A percentile compares a stretch with the other conserved stretches of the same genome.
Conservation (phyloP, 192 early-diverging fungal species). For the Funneliformis mosseae region DNA sequence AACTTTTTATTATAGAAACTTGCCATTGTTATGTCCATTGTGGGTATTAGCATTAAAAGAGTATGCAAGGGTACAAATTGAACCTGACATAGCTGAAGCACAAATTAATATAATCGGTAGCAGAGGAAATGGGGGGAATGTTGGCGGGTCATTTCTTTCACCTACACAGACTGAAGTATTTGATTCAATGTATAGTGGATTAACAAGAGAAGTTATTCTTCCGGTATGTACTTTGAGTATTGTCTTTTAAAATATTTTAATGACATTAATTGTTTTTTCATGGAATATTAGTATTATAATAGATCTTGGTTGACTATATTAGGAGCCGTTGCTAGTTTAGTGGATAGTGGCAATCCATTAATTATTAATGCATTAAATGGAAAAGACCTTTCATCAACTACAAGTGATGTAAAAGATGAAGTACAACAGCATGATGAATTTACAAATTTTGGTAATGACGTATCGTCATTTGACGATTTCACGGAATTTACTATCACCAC, state of each 20-base stretch:
- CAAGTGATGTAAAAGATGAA: neutral
- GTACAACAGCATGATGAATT: neutral
- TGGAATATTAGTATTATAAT: slow-evolving; percentile 52
- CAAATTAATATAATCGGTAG: slow-evolving; percentile 25
- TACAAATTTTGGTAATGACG: neutral
- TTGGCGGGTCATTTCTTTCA: neutral
- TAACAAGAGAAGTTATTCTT: slow-evolving; percentile 67
- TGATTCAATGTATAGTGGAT: slow-evolving; percentile 64
- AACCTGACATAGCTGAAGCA: slow-evolving; percentile 54
- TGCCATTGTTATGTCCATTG: slow-evolving; percentile 53
- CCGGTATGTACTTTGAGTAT: slow-evolving; percentile 47
- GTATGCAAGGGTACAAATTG: slow-evolving; percentile 66
- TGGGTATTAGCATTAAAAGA: slow-evolving; percentile 65
- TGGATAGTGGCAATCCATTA: slow-evolving; percentile 46
- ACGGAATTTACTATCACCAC: neutral
- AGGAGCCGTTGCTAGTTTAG: slow-evolving; percentile 56
- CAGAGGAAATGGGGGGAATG: neutral
- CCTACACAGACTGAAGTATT: slow-evolving; percentile 41
- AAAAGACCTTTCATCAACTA: neutral
- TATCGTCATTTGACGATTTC: slow-evolving; percentile 13
- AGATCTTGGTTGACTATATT: slow-evolving; percentile 60
- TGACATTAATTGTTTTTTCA: neutral
- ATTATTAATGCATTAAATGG: slow-evolving; percentile 51
- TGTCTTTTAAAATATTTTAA: neutral
- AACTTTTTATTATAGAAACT: slow-evolving; percentile 36